phyloP scores from a whole-genome alignment of 495 filamentous ascomycete genomes.

The Letharia lupina region DNA sequence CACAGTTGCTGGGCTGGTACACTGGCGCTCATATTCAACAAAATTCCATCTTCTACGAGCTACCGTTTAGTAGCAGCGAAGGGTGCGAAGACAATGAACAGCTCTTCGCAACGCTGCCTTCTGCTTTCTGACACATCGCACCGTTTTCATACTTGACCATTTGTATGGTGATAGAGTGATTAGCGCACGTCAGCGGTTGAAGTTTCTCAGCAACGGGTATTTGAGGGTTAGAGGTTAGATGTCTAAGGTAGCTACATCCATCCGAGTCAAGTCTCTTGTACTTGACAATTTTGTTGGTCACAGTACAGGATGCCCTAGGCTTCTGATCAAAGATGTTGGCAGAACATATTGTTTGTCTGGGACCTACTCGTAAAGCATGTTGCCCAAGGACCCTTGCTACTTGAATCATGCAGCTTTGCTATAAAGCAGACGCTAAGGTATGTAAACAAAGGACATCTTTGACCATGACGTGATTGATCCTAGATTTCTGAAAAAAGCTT shows the following conservation, averaged over 20 bases:
- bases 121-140: too few species aligned
- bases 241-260: neutral
- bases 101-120: neutral
- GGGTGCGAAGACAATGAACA: too few species aligned
- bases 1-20: neutral
- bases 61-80: too few species aligned
- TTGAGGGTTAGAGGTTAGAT: neutral
- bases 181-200: neutral
- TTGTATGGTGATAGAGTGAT: too few species aligned
- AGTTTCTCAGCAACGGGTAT: neutral
- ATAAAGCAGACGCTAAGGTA: too few species aligned
- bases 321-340: neutral
- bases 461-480: neutral
- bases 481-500: too few species aligned
- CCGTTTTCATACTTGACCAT: too few species aligned
- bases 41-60: neutral
- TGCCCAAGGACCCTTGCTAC: too few species aligned
- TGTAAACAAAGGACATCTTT: neutral
- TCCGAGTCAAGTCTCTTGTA: neutral
- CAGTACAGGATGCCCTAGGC: neutral
- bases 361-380: too few species aligned
- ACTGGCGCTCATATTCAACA: neutral
- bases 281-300: neutral
- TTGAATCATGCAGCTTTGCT: neutral
- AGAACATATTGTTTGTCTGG: too few species aligned